phyloP scores from a whole-genome alignment of 768 basidiomycete species.

The Boletellus ananas region DNA sequence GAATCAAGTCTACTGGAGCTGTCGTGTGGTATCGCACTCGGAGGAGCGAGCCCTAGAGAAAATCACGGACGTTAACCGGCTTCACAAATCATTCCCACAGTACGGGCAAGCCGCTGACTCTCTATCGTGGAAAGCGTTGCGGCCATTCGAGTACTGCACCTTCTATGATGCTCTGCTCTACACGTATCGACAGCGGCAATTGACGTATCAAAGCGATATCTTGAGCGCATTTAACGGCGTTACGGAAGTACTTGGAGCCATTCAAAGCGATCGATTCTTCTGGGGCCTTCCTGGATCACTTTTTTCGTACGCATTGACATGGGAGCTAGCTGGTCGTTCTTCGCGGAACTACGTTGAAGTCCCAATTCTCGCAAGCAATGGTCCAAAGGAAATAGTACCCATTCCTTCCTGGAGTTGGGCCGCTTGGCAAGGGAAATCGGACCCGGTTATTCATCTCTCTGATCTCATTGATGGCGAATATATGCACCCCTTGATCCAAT shows the following conservation, averaged over 20 bases:
- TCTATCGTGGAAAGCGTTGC: conserved; percentile 1
- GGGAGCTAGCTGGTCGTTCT: conserved; percentile 1
- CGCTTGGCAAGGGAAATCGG: not conserved
- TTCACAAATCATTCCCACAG: not conserved
- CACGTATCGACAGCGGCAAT: conserved; percentile 8
- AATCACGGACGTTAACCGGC: not conserved
- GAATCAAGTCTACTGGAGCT: conserved; percentile 18
- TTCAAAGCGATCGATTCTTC: conserved; percentile 10
- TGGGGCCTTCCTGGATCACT: conserved; percentile 17
- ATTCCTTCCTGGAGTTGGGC: conserved; percentile 22
- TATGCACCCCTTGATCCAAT: conserved; percentile 1
- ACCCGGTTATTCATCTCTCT: not conserved
- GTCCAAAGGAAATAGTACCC: not conserved
- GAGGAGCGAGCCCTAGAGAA: conserved; percentile 14
- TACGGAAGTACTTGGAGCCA: conserved; percentile 5
- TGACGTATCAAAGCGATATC: conserved; percentile 12
- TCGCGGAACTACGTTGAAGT: not conserved
- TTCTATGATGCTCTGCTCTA: not conserved
- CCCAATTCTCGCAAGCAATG: conserved; percentile 4
- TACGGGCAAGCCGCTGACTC: not conserved
- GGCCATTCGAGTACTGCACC: not conserved
- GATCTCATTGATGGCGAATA: not conserved
- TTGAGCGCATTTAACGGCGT: conserved; percentile 15
- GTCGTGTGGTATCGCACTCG: conserved; percentile 6
- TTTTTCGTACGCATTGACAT: conserved; percentile 13